phyloP scores from a whole-genome alignment of 352 stramenopile species.

The Phytophthora cryptogea region DNA sequence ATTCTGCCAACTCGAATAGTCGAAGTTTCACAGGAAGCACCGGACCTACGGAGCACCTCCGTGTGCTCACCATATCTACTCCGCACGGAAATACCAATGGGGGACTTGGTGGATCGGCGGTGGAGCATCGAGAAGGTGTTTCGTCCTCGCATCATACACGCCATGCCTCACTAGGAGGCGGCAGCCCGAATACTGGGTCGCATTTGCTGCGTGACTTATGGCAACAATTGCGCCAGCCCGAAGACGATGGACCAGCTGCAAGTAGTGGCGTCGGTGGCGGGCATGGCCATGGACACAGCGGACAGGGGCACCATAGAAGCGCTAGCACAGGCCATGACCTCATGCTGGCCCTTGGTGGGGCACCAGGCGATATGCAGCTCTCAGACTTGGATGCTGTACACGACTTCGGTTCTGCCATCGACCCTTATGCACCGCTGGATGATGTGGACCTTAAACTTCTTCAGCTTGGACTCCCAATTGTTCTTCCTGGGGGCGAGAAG shows the following conservation, averaged over 20 bases:
- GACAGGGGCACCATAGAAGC: conserved; percentile 25
- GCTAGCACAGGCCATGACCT: conserved; percentile 37
- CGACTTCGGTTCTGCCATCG: conserved; percentile 12
- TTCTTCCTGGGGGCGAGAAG: conserved; percentile 24
- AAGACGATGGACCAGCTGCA: conserved; percentile 47
- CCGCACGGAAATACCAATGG: conserved; percentile 24
- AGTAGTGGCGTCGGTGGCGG: conserved; percentile 24
- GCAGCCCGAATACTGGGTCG: conserved; percentile 43
- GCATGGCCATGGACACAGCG: conserved; percentile 13
- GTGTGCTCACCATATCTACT: conserved; percentile 36
- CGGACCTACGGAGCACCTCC: conserved; percentile 25
- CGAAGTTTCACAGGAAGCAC: conserved; percentile 25
- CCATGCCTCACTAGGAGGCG: conserved; percentile 36
- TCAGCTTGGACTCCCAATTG: conserved; percentile 51
- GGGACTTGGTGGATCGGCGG: conserved; percentile 17
- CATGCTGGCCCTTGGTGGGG: conserved; percentile 20
- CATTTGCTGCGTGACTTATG: conserved; percentile 81
- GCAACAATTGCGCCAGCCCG: conserved; percentile 74
- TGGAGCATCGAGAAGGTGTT: conserved; percentile 25
- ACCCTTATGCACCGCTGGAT: conserved; percentile 42
- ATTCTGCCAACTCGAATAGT: conserved; percentile 14
- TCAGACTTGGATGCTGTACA: conserved; percentile 46
- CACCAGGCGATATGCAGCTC: conserved; percentile 32
- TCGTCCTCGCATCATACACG: conserved; percentile 29
- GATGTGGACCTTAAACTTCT: conserved; percentile 71